Conservation (phyloP, 192 early-diverging fungal species). For the Rhizophagus prolifer region DNA sequence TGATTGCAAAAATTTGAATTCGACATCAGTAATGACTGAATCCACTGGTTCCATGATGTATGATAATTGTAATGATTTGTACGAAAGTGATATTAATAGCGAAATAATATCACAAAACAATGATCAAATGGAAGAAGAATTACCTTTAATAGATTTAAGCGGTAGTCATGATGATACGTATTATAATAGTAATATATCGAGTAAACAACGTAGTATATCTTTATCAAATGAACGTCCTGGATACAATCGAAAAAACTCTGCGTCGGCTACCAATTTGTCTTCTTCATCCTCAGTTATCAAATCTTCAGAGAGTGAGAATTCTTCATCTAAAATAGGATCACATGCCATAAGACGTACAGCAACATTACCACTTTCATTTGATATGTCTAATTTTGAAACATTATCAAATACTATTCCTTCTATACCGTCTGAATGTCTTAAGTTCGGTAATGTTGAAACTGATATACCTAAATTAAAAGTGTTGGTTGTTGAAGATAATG, state of each 20-base stretch:
- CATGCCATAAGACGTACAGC: not conserved
- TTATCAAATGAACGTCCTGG: not conserved
- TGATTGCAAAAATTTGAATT: not conserved
- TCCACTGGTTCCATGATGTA: not conserved
- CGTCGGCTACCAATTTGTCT: too few relatives aligned
- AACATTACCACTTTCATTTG: not conserved
- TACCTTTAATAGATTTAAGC: not conserved
- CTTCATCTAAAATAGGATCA: not conserved
- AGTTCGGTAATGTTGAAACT: conserved; percentile 29
- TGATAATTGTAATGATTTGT: not conserved
- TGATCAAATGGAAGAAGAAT: not conserved
- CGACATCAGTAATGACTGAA: not conserved
- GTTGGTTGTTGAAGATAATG: conserved; percentile 48
- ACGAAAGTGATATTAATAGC: not conserved
- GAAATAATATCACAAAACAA: too few relatives aligned
- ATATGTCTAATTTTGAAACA: not conserved
- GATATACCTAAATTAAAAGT: conserved; percentile 35
- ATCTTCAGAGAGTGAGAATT: not conserved
- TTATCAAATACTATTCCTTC: not conserved
- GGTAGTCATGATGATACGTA: not conserved
- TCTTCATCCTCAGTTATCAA: not conserved
- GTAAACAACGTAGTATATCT: not conserved
- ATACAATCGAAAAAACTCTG: not conserved
- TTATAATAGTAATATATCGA: too few relatives aligned
- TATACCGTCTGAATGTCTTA: conserved; percentile 4